Base-by-base conservation (phyloP, 2,329 filamentous ascomycete genomes). In the Sporothrix protearum region DNA sequence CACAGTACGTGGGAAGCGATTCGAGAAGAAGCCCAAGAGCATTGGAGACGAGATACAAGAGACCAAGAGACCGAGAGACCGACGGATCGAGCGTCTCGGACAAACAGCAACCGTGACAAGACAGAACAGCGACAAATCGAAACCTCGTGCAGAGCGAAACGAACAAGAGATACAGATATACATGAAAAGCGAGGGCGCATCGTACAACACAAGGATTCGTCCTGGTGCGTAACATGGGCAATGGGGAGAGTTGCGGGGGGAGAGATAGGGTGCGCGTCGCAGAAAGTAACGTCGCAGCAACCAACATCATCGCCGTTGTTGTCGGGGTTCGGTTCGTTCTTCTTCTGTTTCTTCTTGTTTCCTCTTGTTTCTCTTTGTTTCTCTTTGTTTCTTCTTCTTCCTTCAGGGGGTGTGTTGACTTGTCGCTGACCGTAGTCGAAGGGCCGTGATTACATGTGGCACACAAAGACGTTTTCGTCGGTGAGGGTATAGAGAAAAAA, bases 341-440 rank as follows among this genome's bases (percentile, higher is more conserved):
- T 71, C 51, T 68, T 67, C 22, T 22, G 36, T n/a, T 8, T 66
- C 45, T 66, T 64, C 69, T 70, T 70, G 28, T 42, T 57, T 33
- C 39, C 59, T 71, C 63, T 71, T 49, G 39, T 33, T 67, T 45
- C 45, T 67, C n/a, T 67, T 19, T 22, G 36, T n/a, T 8, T 66
- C 45, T 66, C 55, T 59, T 70, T 70, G 28, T 42, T 57, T 33
- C 39, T 67, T 71, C 63, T 71, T 49, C 51, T 33, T 67, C 64
- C 45, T 67, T 51, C 42, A 51, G 42, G 59, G 36, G 59, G 55
- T n/a, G 59, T 47, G 28, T n/a, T 68, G 47, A 42, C 33, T 68
- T 42, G 30, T 55, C 30, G 49, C 30, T 28, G 66, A 55, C 30
- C n/a, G 30, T 7, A 42, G 66, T 68, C 49, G 49, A 39, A 25